phyloP scores from a whole-genome alignment of 257 asterid genomes.

The Ligustrum vulgare region DNA sequence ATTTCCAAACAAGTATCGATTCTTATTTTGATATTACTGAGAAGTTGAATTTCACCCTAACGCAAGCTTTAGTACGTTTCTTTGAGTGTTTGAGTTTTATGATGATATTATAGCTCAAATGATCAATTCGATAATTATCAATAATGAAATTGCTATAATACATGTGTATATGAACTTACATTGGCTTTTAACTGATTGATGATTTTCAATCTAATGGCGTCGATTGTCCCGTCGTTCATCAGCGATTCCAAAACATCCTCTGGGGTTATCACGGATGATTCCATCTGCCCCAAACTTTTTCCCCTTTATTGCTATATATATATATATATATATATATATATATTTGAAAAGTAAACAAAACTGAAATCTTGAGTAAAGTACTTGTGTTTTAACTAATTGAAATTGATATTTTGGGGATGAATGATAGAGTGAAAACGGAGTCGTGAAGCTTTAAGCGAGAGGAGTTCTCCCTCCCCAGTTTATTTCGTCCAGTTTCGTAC shows the following conservation, averaged over 20 bases:
- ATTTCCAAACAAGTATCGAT: no score
- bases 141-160: not conserved
- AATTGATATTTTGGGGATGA: slow-evolving; percentile 1
- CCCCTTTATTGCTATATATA: not conserved
- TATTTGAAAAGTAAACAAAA: not conserved
- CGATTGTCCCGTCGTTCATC: slow-evolving; percentile 94
- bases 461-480: not conserved
- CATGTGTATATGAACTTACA: slow-evolving; percentile 37
- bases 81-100: not conserved
- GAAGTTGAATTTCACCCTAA: no score
- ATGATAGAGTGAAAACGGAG: not conserved
- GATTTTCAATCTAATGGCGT: slow-evolving; percentile 79
- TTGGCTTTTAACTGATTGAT: slow-evolving; percentile 90
- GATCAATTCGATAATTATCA: not conserved
- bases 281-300: slow-evolving; percentile 34
- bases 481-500: not conserved
- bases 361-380: not conserved
- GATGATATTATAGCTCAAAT: not conserved
- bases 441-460: not conserved
- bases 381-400: not conserved
- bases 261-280: slow-evolving; percentile 63
- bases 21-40: no score
- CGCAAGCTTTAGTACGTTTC: no score
- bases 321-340: not conserved
- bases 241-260: slow-evolving; percentile 87